A percentile compares a stretch with the other conserved stretches of the same genome.
phyloP scores from a whole-genome alignment of 2,329 filamentous ascomycete genomes.

The Aspergillus luchuensis region DNA sequence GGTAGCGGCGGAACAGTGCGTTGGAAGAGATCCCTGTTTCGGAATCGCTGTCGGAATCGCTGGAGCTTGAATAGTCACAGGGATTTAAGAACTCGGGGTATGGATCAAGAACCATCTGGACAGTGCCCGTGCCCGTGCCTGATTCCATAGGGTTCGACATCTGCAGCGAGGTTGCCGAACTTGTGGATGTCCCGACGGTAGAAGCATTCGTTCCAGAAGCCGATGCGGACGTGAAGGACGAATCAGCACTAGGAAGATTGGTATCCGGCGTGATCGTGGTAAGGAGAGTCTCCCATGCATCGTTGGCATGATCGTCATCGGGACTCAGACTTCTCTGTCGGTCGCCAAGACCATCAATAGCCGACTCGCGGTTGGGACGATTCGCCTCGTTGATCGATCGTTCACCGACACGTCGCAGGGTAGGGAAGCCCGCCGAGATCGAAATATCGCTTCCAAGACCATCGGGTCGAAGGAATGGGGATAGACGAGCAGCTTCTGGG shows the following conservation, averaged over 20 bases:
- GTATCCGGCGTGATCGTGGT: conserved; percentile 80
- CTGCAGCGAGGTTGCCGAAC: conserved; percentile 48
- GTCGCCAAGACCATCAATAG: conserved; percentile 76
- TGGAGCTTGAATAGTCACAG: conserved; percentile 40
- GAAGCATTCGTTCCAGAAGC: conserved; percentile 32
- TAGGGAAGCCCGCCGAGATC: conserved; percentile 27
- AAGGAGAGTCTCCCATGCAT: conserved; percentile 77
- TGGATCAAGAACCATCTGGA: conserved; percentile 35
- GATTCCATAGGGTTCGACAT: conserved; percentile 28
- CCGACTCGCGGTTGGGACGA: conserved; percentile 23
- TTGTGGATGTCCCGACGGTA: conserved; percentile 34
- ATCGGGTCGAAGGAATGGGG: conserved; percentile 29
- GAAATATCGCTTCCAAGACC: conserved; percentile 22
- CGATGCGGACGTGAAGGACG: conserved; percentile 71
- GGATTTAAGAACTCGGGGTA: conserved; percentile 40
- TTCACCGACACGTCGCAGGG: conserved; percentile 39
- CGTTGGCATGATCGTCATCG: conserved; percentile 52
- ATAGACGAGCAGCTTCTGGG: conserved; percentile 25
- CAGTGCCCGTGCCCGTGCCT: conserved; percentile 21
- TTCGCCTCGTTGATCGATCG: conserved; percentile 31
- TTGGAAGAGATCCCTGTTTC: conserved; percentile 29
- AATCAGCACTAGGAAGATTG: conserved; percentile 75
- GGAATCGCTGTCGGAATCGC: conserved; percentile 38
- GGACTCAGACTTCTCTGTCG: conserved; percentile 80
- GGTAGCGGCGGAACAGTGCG: conserved; percentile 23